These are phyloP conservation scores for Maudiozyma serrabonitensis DNA, from an alignment of 805 yeast species.

Conservation along the genomic window DNA sequence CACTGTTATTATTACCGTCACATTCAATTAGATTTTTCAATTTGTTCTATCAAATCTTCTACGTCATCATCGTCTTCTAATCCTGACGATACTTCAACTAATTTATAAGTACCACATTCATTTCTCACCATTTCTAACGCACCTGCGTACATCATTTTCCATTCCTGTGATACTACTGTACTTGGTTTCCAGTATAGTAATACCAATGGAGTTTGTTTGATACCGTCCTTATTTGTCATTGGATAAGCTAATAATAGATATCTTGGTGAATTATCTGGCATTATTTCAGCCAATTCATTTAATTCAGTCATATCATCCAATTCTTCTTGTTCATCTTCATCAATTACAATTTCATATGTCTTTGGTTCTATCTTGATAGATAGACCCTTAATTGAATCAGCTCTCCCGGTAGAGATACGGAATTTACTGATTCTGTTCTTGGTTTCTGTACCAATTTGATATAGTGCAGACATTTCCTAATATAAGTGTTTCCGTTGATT, in stretches of 20 bases:
- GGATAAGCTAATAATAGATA: slow-evolving; percentile 73
- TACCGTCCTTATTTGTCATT: slow-evolving; percentile 55
- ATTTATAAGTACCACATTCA: slow-evolving; percentile 60
- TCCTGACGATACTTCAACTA: slow-evolving; percentile 28
- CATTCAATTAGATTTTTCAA: slow-evolving; percentile 26
- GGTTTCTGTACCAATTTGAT: slow-evolving; percentile 55
- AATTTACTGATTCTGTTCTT: slow-evolving; percentile 54
- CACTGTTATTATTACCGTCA: not conserved
- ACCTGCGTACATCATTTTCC: slow-evolving; percentile 84
- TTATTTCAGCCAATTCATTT: slow-evolving; percentile 59
- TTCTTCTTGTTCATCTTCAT: slow-evolving; percentile 41
- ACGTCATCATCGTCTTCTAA: slow-evolving; percentile 27
- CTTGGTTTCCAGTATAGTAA: slow-evolving; percentile 83
- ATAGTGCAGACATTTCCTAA: slow-evolving; percentile 38
- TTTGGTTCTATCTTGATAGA: slow-evolving; percentile 31
- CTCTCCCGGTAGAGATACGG: slow-evolving; percentile 61
- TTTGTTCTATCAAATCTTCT: slow-evolving; percentile 28
- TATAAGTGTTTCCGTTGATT: too few species aligned
- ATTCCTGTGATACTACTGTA: slow-evolving; percentile 64
- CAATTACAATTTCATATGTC: slow-evolving; percentile 26
- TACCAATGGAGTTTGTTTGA: slow-evolving; percentile 64
- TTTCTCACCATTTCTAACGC: slow-evolving; percentile 73
- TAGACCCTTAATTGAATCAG: slow-evolving; percentile 49
- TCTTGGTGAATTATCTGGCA: slow-evolving; percentile 78
- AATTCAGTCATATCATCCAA: slow-evolving; percentile 36